Evolutionary conservation across 2,329 filamentous ascomycete genomes (phyloP).

Genomic region (Penicillium crustosum): DNA sequence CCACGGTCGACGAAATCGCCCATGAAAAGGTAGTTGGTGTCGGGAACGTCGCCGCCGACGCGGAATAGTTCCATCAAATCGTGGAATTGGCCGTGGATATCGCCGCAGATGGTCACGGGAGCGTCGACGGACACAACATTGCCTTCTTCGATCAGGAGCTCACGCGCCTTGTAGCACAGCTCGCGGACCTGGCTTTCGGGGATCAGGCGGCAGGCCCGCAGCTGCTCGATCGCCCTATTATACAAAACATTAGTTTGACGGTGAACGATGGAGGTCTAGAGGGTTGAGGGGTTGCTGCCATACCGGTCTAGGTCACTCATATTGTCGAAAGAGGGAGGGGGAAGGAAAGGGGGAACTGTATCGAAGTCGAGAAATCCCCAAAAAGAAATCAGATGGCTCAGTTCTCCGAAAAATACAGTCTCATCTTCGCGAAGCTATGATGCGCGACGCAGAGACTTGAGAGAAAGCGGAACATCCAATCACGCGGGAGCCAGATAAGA

Average conservation of each 20-base stretch:
- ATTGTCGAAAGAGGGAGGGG: constrained; percentile 25
- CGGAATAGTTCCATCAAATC: constrained; percentile 96
- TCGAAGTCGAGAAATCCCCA: constrained; percentile 12
- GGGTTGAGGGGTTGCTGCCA: constrained; percentile 24
- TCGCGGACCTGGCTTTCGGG: constrained; percentile 94
- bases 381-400: constrained; percentile 14
- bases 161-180: constrained; percentile 93
- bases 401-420: constrained; percentile 14
- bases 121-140: constrained; percentile 95
- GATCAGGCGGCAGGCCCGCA: constrained; percentile 93
- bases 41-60: constrained; percentile 88
- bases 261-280: constrained; percentile 1
- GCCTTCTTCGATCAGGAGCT: constrained; percentile 94
- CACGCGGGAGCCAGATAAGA: constrained; percentile 36
- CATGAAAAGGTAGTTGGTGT: constrained; percentile 98
- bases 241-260: constrained; percentile 15
- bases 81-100: constrained; percentile 96
- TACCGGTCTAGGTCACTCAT: constrained; percentile 97
- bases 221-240: constrained; percentile 82
- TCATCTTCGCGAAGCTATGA: constrained; percentile 23
- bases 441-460: constrained; percentile 13
- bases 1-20: constrained; percentile 97
- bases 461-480: constrained; percentile 27
- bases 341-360: constrained; percentile 10
- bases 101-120: constrained; percentile 94